A percentile compares a stretch with the other conserved stretches of the same genome.
These are phyloP conservation scores for Carex cristatella DNA, from an alignment of 176 grass and related monocot genomes.

Conservation along the genomic window DNA sequence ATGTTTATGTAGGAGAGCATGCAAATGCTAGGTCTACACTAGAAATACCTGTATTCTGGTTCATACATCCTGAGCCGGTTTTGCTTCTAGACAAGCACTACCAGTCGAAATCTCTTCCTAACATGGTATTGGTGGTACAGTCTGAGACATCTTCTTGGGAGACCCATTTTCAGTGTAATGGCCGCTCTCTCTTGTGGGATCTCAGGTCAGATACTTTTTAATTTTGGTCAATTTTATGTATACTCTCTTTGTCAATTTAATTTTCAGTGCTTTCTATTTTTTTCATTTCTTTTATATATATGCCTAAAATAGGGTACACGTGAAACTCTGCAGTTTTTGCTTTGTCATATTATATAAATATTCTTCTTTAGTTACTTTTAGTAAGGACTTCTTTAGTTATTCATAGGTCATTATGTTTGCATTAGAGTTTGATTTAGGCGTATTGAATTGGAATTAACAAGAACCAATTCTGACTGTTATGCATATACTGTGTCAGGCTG, in stretches of 20 bases:
- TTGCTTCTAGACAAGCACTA: slow-evolving; percentile 92
- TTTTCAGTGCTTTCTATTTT: neutral
- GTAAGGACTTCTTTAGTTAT: neutral
- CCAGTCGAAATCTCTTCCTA: slow-evolving; percentile 79
- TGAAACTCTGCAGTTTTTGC: neutral
- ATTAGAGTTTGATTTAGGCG: neutral
- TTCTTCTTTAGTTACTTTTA: neutral
- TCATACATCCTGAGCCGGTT: slow-evolving; percentile 67
- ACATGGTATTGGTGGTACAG: slow-evolving; percentile 94
- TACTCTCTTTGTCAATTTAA: neutral
- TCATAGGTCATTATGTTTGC: neutral
- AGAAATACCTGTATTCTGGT: slow-evolving; percentile 97
- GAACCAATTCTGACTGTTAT: neutral
- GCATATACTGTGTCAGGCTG: neutral
- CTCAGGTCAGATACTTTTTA: slow-evolving; percentile 49
- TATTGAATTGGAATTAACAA: neutral
- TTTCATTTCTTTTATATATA: neutral
- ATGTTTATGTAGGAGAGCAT: slow-evolving; percentile 45
- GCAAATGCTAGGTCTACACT: slow-evolving; percentile 74
- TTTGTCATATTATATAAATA: neutral
- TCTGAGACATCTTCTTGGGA: slow-evolving; percentile 86
- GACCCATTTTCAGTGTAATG: slow-evolving; percentile 96
- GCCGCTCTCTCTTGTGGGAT: slow-evolving; percentile 72
- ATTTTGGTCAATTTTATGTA: neutral
- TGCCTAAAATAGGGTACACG: neutral